Evolutionary conservation across 805 yeast genomes (phyloP).

Genomic region (Nadsonia fulvescens): DNA sequence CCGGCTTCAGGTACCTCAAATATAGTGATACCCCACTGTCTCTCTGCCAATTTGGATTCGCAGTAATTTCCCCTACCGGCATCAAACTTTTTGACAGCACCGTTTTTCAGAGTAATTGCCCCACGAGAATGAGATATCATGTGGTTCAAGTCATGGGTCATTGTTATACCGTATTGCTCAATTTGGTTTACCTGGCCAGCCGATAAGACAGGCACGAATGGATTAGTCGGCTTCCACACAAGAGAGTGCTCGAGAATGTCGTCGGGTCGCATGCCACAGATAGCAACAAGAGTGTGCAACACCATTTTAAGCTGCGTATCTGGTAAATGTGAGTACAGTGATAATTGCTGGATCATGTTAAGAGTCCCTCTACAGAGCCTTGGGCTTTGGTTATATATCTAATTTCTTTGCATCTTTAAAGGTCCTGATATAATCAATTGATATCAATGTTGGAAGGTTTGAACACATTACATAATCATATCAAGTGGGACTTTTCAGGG

Average conservation of each 20-base stretch:
- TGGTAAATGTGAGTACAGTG: conserved; percentile 17
- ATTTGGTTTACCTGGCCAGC: conserved; percentile 18
- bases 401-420: no score
- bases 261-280: conserved; percentile 21
- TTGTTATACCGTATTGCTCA: conserved; percentile 18
- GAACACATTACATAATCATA: no score
- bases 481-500: no score
- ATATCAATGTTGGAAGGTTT: no score
- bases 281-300: conserved; percentile 18
- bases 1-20: conserved; percentile 24
- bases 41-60: conserved; percentile 4
- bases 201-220: conserved; percentile 14
- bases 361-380: no score
- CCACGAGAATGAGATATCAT: conserved; percentile 1
- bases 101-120: conserved; percentile 5
- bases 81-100: conserved; percentile 1
- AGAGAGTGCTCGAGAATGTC: conserved; percentile 13
- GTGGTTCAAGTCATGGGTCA: conserved; percentile 4
- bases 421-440: no score
- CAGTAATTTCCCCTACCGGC: conserved; percentile 1
- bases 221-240: conserved; percentile 18
- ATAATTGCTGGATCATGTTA: conserved; percentile 20
- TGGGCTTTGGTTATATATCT: no score
- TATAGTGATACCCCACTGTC: conserved; percentile 16
- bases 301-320: conserved; percentile 16